These are phyloP conservation scores for Vitis hybrid DNA, from an alignment of 177 flowering plant genomes.

Conservation along the genomic window DNA sequence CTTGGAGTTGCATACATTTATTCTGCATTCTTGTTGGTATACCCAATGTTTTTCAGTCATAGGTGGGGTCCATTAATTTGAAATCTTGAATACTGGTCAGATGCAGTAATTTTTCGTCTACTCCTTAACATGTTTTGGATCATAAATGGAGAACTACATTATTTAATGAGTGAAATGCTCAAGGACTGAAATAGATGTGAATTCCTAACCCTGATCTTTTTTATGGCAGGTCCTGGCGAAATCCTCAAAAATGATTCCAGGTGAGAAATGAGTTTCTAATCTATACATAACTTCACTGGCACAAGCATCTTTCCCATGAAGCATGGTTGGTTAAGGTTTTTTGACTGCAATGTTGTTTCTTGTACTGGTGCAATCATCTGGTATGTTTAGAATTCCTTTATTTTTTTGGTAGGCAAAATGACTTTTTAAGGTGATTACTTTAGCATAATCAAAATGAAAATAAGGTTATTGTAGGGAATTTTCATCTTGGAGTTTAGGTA, in stretches of 20 bases:
- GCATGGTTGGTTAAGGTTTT: neutral
- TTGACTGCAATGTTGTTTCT: no score
- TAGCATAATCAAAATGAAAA: no score
- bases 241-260: slow-evolving; percentile 99
- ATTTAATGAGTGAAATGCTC: neutral
- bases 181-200: neutral
- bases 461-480: neutral
- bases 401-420: no score
- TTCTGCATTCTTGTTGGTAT: no score
- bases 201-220: slow-evolving; percentile 6
- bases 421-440: no score
- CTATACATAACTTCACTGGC: neutral
- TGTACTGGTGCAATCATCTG: no score
- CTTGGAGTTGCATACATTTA: no score
- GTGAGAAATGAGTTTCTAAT: slow-evolving; percentile 32
- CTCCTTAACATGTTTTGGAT: neutral
- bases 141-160: neutral
- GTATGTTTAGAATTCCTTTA: no score
- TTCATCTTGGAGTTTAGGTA: neutral
- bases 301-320: neutral
- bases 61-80: no score
- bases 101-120: no score
- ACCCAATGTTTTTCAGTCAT: no score
- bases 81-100: no score
- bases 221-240: slow-evolving; percentile 86